Percentiles rank a stretch among this genome's conserved stretches.
Conservation (phyloP, 345 rosid species). For the Pistacia atlantica region DNA sequence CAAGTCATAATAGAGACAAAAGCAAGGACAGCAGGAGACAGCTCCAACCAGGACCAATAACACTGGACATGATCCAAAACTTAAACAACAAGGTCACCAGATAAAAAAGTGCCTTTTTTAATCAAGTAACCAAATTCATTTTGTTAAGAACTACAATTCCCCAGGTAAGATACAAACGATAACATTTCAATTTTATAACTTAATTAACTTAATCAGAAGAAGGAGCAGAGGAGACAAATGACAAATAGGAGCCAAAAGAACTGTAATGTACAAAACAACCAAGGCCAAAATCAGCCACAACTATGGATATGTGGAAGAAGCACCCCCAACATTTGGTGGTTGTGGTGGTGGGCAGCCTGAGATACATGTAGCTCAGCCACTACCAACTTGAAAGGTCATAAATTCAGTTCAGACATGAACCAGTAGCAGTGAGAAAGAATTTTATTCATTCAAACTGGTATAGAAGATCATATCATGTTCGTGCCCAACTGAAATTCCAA, state of each 20-base stretch:
- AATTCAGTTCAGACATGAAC: not conserved
- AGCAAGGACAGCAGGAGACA: not conserved
- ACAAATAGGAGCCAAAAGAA: not conserved
- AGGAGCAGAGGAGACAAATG: not conserved
- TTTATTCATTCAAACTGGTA: not conserved
- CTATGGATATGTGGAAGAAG: not conserved
- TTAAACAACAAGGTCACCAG: not conserved
- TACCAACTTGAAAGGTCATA: not conserved
- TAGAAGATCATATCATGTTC: not conserved
- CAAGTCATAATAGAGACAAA: not conserved
- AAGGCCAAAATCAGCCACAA: conserved; percentile 1
- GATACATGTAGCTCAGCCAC: not conserved
- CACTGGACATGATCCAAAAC: not conserved
- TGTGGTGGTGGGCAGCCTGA: not conserved
- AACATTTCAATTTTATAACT: not conserved
- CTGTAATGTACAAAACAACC: not conserved
- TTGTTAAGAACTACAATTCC: not conserved
- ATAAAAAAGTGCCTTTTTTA: not conserved
- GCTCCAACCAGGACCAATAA: not conserved
- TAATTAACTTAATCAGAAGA: not conserved
- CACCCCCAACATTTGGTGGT: not conserved
- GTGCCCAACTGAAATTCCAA: not conserved
- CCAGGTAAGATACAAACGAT: no score
- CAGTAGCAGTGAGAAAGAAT: not conserved
- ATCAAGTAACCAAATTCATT: not conserved